phyloP scores from a whole-genome alignment of 257 asterid genomes.

The Ilex asprella region DNA sequence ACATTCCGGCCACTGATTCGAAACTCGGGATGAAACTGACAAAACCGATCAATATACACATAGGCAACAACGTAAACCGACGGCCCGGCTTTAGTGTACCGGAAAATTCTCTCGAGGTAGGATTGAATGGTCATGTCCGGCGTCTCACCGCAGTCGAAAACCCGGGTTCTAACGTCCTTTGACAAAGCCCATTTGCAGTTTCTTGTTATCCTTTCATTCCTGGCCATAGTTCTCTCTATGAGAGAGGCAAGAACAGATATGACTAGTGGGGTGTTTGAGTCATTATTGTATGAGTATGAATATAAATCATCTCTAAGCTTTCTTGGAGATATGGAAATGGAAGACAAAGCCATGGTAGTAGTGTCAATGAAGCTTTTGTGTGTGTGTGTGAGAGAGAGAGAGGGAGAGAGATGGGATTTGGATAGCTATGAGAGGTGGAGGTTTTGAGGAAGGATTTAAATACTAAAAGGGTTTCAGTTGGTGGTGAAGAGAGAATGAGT shows the following conservation, averaged over 20 bases:
- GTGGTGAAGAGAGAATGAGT: background rate
- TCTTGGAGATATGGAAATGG: conserved; percentile 56
- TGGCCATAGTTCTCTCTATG: conserved; percentile 66
- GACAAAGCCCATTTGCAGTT: conserved; percentile 24
- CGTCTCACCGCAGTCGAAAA: conserved; percentile 63
- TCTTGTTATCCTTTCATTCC: conserved; percentile 62
- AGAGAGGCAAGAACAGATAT: conserved; percentile 90
- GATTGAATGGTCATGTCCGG: conserved; percentile 79
- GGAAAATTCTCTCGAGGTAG: conserved; percentile 75
- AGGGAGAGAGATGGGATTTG: background rate
- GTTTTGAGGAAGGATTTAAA: no score
- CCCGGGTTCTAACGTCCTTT: conserved; percentile 30
- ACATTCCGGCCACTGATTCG: conserved; percentile 67
- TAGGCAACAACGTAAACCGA: conserved; percentile 86
- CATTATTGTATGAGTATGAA: conserved; percentile 46
- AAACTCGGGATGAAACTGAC: conserved; percentile 60
- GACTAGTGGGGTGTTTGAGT: conserved; percentile 58
- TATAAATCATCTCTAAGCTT: conserved; percentile 71
- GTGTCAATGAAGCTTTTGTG: background rate
- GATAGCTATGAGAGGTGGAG: no score
- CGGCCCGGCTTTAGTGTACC: conserved; percentile 86
- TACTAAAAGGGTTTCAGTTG: no score
- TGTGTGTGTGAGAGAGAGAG: background rate
- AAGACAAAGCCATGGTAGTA: conserved; percentile 41
- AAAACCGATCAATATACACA: conserved; percentile 75